A percentile compares a stretch with the other conserved stretches of the same genome.
Conservation (phyloP, 176 grass and related monocot species). For the Musa troglodytarum region DNA sequence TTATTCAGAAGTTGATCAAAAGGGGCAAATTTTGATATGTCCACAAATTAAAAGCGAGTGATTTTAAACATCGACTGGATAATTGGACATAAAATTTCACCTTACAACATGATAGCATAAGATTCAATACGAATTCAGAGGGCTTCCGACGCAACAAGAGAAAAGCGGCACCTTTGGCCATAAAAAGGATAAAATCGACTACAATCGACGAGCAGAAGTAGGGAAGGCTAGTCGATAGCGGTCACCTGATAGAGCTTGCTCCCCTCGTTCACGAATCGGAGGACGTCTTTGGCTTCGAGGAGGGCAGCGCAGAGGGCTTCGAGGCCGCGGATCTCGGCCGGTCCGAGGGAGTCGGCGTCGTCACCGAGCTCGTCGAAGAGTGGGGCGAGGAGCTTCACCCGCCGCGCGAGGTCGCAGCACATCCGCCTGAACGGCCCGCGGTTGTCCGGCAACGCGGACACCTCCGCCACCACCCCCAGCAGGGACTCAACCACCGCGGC, state of each 20-base stretch:
- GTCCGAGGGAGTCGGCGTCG: background rate
- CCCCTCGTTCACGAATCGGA: conserved; percentile 51
- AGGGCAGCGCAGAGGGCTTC: conserved; percentile 36
- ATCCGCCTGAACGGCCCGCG: conserved; percentile 64
- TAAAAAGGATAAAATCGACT: background rate
- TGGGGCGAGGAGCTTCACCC: conserved; percentile 75
- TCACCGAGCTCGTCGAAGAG: conserved; percentile 58
- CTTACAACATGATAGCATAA: too few species aligned
- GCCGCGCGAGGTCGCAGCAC: conserved; percentile 62
- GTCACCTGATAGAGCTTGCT: conserved; percentile 91
- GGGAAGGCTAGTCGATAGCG: background rate
- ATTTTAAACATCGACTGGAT: background rate
- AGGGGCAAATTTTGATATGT: background rate
- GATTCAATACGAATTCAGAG: too few species aligned
- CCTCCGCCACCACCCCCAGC: conserved; percentile 42
- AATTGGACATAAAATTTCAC: background rate
- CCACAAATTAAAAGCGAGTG: background rate
- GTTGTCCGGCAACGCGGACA: conserved; percentile 61
- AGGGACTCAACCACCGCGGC: conserved; percentile 15
- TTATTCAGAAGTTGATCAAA: background rate
- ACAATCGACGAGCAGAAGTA: background rate
- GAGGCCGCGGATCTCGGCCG: background rate
- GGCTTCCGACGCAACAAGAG: too few species aligned
- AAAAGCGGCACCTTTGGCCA: background rate
- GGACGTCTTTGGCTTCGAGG: conserved; percentile 45